phyloP scores from a whole-genome alignment of 2,329 filamentous ascomycete genomes.

The Xylariaceae sp. region DNA sequence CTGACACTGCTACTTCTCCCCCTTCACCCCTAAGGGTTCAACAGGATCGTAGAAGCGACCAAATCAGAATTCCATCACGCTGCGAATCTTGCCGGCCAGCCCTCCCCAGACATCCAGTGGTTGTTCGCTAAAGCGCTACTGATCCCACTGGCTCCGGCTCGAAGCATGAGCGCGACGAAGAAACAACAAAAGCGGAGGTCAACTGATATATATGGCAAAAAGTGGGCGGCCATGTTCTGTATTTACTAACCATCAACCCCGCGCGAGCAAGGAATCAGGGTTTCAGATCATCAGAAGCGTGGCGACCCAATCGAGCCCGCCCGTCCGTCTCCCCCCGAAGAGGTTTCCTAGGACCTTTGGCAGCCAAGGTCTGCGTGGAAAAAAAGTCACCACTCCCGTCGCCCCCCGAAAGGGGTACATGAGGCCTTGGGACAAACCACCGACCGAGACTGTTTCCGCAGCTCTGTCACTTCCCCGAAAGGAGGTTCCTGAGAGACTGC shows the following conservation, averaged over 20 bases:
- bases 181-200: conserved; percentile 1
- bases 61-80: background rate
- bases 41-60: conserved; percentile 7
- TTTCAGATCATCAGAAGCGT: conserved; percentile 33
- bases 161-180: conserved; percentile 30
- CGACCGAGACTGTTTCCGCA: too few relatives aligned
- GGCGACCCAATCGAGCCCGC: conserved; percentile 19
- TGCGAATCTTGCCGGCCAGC: conserved; percentile 29
- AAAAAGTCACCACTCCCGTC: too few relatives aligned
- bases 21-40: conserved; percentile 24
- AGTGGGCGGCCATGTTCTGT: conserved; percentile 34
- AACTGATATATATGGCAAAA: background rate
- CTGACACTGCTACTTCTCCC: conserved; percentile 31
- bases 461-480: background rate
- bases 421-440: background rate
- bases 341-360: background rate
- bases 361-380: too few relatives aligned
- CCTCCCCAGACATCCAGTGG: conserved; percentile 29
- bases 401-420: background rate
- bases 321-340: background rate
- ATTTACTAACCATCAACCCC: conserved; percentile 30
- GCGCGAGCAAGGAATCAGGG: conserved; percentile 18
- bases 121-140: conserved; percentile 32
- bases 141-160: conserved; percentile 28
- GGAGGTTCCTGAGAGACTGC: background rate